Percentiles rank a stretch among this genome's conserved stretches.
These are phyloP conservation scores for Casaregolazyma lundiana DNA, from an alignment of 1,139 yeast genomes.

Conservation along the genomic window DNA sequence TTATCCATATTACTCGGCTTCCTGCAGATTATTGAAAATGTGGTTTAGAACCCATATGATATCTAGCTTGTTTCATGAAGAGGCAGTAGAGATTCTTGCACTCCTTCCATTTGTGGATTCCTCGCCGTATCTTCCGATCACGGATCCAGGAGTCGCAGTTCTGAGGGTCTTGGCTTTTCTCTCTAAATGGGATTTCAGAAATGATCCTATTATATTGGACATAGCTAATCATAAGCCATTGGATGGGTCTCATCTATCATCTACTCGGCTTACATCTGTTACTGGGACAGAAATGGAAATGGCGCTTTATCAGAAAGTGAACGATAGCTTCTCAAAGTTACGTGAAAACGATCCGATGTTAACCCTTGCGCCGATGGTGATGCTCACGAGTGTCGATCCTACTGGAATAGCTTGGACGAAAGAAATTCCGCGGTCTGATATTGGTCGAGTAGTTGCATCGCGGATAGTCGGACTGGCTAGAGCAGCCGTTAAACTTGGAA, in stretches of 20 bases:
- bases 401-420: constrained; percentile 83
- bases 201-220: constrained; percentile 75
- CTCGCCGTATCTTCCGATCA: constrained; percentile 75
- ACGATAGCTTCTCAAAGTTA: constrained; percentile 57
- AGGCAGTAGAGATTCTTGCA: constrained; percentile 75
- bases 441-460: constrained; percentile 54
- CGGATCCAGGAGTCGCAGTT: constrained; percentile 76
- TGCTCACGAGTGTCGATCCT: constrained; percentile 76
- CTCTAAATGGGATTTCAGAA: constrained; percentile 92
- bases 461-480: constrained; percentile 84
- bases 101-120: constrained; percentile 83
- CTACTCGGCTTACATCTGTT: constrained; percentile 20
- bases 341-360: constrained; percentile 80
- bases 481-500: constrained; percentile 44
- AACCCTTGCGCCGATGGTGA: constrained; percentile 69
- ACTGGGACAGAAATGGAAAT: constrained; percentile 60
- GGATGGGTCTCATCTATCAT: constrained; percentile 31
- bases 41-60: constrained; percentile 66
- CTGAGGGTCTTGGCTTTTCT: constrained; percentile 66
- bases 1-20: constrained; percentile 70
- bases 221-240: constrained; percentile 44
- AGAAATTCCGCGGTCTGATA: constrained; percentile 55
- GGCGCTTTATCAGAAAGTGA: constrained; percentile 57
- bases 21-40: constrained; percentile 76
- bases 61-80: constrained; percentile 66